Evolutionary conservation across 495 filamentous ascomycete genomes (phyloP).

Genomic region (Aspergillus panamensis): DNA sequence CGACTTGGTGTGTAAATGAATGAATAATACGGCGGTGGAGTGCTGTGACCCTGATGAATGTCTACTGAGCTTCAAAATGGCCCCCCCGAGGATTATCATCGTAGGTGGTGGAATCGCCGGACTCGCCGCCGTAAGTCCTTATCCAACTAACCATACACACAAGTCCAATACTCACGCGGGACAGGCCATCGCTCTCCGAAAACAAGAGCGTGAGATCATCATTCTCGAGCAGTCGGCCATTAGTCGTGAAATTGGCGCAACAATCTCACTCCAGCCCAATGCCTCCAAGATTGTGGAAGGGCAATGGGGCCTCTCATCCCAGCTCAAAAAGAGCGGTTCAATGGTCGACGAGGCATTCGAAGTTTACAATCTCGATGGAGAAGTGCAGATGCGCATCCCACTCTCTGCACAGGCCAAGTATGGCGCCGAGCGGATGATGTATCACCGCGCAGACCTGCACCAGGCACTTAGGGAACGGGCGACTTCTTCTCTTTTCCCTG

Average conservation of each 20-base stretch:
- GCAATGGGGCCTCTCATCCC: slow-evolving; percentile 20
- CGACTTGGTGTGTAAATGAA: too few species aligned
- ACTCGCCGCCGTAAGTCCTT: slow-evolving; percentile 9
- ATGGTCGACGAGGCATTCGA: slow-evolving; percentile 31
- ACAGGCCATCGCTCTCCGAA: slow-evolving; percentile 18
- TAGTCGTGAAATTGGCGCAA: slow-evolving; percentile 12
- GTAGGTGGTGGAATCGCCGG: slow-evolving; percentile 19
- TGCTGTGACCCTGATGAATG: too few species aligned
- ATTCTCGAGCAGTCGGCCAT: slow-evolving; percentile 12
- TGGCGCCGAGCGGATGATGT: slow-evolving; percentile 25
- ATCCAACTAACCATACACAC: background rate
- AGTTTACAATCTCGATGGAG: slow-evolving; percentile 28
- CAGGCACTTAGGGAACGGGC: slow-evolving; percentile 21
- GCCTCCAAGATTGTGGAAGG: slow-evolving; percentile 27
- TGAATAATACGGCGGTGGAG: too few species aligned
- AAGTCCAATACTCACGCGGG: background rate
- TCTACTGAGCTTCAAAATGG: slow-evolving; percentile 2
- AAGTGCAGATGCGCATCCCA: slow-evolving; percentile 22
- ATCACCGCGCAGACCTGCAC: slow-evolving; percentile 32
- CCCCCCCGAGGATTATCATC: slow-evolving; percentile 2
- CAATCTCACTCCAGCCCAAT: slow-evolving; percentile 24
- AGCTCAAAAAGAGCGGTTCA: slow-evolving; percentile 14
- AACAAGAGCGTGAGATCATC: slow-evolving; percentile 1
- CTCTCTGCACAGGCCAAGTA: slow-evolving; percentile 20
- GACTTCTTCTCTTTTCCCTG: slow-evolving; percentile 14